phyloP scores from a whole-genome alignment of 331 rosid species.

The Prunus yedoensis region DNA sequence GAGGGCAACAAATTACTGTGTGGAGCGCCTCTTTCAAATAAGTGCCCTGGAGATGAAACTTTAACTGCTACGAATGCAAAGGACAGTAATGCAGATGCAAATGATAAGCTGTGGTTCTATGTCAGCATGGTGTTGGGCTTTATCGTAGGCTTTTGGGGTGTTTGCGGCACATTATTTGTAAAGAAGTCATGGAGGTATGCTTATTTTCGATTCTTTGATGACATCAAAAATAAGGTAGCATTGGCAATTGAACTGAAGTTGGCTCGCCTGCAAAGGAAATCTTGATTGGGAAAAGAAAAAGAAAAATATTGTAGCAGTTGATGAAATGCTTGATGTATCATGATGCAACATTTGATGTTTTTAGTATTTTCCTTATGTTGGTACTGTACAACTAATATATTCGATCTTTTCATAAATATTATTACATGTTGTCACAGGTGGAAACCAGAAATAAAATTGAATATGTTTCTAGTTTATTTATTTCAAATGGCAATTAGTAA shows the following conservation, averaged over 20 bases:
- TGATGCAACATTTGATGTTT: background rate
- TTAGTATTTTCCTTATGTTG: too few relatives aligned
- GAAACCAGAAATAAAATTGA: too few relatives aligned
- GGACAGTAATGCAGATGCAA: background rate
- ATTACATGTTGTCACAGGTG: too few relatives aligned
- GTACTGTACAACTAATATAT: too few relatives aligned
- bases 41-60: background rate
- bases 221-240: background rate
- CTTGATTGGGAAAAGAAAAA: background rate
- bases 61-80: background rate
- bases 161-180: background rate
- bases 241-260: background rate
- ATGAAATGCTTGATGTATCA: background rate
- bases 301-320: too few relatives aligned
- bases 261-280: background rate
- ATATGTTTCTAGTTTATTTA: too few relatives aligned
- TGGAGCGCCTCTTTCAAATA: background rate
- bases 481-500: too few relatives aligned
- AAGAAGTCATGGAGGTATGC: slow-evolving; percentile 23
- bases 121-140: slow-evolving; percentile 12
- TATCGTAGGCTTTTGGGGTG: slow-evolving; percentile 15
- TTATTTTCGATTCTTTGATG: background rate
- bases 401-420: too few relatives aligned
- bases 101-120: background rate
- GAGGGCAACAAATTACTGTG: background rate